phyloP scores from a whole-genome alignment of 2,329 filamentous ascomycete genomes.

The Trichophyton verrucosum region DNA sequence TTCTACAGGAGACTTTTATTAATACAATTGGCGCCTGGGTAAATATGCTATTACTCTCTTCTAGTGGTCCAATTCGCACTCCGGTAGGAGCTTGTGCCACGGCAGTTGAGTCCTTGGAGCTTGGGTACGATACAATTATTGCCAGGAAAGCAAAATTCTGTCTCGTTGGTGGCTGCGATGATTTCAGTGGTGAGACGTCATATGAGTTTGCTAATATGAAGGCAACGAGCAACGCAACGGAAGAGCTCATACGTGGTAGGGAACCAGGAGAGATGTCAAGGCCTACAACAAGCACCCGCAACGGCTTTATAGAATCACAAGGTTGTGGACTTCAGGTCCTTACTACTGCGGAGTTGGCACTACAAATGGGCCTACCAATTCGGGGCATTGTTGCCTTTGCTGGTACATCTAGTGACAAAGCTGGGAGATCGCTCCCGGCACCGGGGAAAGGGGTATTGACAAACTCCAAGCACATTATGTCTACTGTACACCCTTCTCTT shows the following conservation, averaged over 20 bases:
- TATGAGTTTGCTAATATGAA: constrained; percentile 27
- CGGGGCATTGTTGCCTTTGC: constrained; percentile 23
- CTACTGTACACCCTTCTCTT: constrained; percentile 14
- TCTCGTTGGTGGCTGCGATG: constrained; percentile 27
- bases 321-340: constrained; percentile 29
- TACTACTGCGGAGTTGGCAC: constrained; percentile 23
- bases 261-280: constrained; percentile 26
- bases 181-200: constrained; percentile 25
- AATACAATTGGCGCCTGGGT: constrained; percentile 29
- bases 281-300: constrained; percentile 22
- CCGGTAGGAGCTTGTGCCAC: constrained; percentile 31
- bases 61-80: constrained; percentile 25
- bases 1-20: constrained; percentile 26
- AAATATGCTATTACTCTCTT: constrained; percentile 33
- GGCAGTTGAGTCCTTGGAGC: constrained; percentile 26
- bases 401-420: constrained; percentile 24
- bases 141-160: constrained; percentile 21
- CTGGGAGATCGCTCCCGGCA: constrained; percentile 28
- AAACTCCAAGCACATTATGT: constrained; percentile 13
- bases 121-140: constrained; percentile 23
- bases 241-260: constrained; percentile 20
- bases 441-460: constrained; percentile 29
- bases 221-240: constrained; percentile 24
- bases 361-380: constrained; percentile 16
- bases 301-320: constrained; percentile 28